Conservation (phyloP, 352 stramenopile genomes). For the Aphanomyces cochlioides region DNA sequence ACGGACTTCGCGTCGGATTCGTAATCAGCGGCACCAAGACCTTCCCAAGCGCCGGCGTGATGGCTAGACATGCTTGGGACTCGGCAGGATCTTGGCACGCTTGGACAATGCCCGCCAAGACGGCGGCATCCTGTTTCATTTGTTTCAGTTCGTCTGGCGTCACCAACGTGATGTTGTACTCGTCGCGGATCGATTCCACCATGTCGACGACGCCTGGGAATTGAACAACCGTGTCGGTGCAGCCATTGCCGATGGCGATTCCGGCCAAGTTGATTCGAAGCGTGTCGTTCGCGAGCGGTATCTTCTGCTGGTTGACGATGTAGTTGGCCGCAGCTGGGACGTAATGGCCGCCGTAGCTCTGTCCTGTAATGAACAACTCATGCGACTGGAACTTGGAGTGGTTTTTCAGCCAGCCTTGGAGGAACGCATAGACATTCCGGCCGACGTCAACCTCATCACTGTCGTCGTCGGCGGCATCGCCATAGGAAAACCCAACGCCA, state of each 20-base stretch:
- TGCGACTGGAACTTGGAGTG: constrained; percentile 45
- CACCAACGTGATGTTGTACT: constrained; percentile 63
- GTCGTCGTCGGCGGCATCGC: constrained; percentile 39
- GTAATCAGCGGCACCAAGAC: constrained; percentile 40
- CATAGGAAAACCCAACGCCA: constrained; percentile 50
- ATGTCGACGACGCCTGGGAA: constrained; percentile 56
- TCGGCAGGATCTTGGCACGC: constrained; percentile 46
- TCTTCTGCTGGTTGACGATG: constrained; percentile 43
- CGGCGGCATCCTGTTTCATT: constrained; percentile 41
- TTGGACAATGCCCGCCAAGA: constrained; percentile 41
- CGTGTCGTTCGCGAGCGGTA: constrained; percentile 33
- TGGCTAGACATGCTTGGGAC: constrained; percentile 38
- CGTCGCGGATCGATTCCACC: constrained; percentile 50
- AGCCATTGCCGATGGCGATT: constrained; percentile 75
- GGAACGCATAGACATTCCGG: constrained; percentile 61
- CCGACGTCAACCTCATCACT: constrained; percentile 45
- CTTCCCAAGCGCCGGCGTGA: constrained; percentile 38
- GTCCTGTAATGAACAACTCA: constrained; percentile 61
- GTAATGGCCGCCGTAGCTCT: constrained; percentile 68
- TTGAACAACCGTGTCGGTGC: constrained; percentile 52
- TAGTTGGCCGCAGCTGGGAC: constrained; percentile 53
- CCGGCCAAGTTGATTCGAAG: constrained; percentile 60
- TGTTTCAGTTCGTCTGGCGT: constrained; percentile 39
- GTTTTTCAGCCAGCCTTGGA: constrained; percentile 53
- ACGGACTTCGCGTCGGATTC: constrained; percentile 51